Percentiles rank a stretch among this genome's conserved stretches.
Conservation (phyloP, 106 monocot species). For the Cymbidium sinense region DNA sequence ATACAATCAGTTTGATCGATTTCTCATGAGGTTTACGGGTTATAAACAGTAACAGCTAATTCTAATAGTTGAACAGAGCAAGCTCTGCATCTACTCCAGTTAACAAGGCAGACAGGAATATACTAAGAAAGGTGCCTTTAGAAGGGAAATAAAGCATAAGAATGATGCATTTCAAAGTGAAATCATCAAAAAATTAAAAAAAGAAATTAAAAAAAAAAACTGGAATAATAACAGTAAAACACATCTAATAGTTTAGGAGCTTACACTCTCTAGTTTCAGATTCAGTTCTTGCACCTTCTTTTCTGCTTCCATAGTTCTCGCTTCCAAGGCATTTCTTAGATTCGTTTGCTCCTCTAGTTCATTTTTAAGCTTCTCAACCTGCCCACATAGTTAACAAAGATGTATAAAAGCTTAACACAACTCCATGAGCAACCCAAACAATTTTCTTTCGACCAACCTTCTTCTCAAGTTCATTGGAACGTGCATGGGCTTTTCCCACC, state of each 20-base stretch:
- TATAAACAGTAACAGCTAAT: not conserved
- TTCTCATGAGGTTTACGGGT: too few species aligned
- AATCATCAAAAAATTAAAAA: too few species aligned
- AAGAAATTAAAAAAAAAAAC: too few species aligned
- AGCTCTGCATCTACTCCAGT: not conserved
- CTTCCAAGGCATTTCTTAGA: slow-evolving; percentile 40
- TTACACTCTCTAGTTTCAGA: slow-evolving; percentile 37
- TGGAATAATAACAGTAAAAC: too few species aligned
- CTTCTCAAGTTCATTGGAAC: slow-evolving; percentile 39
- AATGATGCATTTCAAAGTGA: too few species aligned
- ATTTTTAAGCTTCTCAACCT: slow-evolving; percentile 56
- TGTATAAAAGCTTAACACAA: not conserved
- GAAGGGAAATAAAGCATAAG: not conserved
- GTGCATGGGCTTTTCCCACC: slow-evolving; percentile 38
- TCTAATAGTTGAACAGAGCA: not conserved
- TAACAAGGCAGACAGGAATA: not conserved
- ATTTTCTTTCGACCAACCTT: slow-evolving; percentile 24
- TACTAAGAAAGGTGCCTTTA: too few species aligned
- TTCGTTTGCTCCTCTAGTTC: slow-evolving; percentile 34
- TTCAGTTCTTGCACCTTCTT: slow-evolving; percentile 40
- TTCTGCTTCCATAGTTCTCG: slow-evolving; percentile 43
- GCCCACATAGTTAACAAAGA: slow-evolving; percentile 7
- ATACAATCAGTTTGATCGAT: too few species aligned
- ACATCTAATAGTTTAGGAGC: slow-evolving; percentile 8
- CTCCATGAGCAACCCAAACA: not conserved